Evolutionary conservation across 2,329 filamentous ascomycete genomes (phyloP), one percentile per base, ranked within the genome.

Genomic region (Mariannaea elegans): DNA sequence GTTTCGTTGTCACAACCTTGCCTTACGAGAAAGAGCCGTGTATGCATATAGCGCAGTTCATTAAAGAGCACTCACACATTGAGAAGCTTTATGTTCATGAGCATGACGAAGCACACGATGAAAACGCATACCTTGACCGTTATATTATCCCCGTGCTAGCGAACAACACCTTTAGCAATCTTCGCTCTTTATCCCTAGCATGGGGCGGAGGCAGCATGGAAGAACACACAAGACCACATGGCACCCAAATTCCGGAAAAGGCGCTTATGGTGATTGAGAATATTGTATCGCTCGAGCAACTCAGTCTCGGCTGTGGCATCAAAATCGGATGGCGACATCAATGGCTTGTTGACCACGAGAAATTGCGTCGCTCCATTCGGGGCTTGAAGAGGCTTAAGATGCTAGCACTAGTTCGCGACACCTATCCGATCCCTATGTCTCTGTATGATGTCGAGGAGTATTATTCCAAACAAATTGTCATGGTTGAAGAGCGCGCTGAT

Each of bases 231-330:
- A 19, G 3, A n/a, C 9, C 42, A 42, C 42, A 32, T 14, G 7
- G n/a, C 2, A 31, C 27, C 14, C 9, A 23, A 2, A 62, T 68
- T 13, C 36, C 63, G 0, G 12, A 32, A 10, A 12, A 10, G 3
- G 47, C 60, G 2, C 45, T 67, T 1, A 24, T 7, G 2, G 21
- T 18, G 7, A 36, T 67, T n/a, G 55, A 46, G 0, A 24, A 3
- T 2, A 39, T 66, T n/a, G 13, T 13, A 4, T 66, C 64, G 2
- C 57, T 67, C 1, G 52, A 67, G 19, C 57, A 61, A 18, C 39
- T 67, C 1, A 39, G 52, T 3, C 51, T 66, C 10, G 7, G 23
- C 12, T 56, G 42, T 7, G 60, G 49, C 3, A 14, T 38, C 16
- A 1, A 2, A 0, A 8, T 12, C 18, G n/a, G n/a, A 36, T 32